phyloP scores from a whole-genome alignment of 106 monocot genomes.

The Iris macrosiphon region DNA sequence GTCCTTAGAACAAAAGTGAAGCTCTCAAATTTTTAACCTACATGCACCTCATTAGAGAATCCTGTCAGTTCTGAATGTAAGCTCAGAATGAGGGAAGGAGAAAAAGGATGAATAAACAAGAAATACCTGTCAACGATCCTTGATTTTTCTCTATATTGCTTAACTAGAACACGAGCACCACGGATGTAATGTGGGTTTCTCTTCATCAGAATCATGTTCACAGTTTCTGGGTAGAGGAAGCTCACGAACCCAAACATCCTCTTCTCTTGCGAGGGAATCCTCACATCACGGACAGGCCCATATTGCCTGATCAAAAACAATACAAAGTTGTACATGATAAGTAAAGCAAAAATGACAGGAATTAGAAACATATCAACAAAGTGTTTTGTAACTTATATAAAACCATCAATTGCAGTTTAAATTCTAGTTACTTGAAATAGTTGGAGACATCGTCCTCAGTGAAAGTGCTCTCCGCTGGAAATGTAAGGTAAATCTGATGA shows the following conservation, averaged over 20 bases:
- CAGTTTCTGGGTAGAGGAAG: slow-evolving; percentile 66
- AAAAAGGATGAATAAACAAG: not conserved
- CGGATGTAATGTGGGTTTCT: slow-evolving; percentile 70
- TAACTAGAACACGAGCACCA: slow-evolving; percentile 71
- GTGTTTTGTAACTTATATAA: not conserved
- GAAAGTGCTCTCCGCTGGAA: slow-evolving; percentile 80
- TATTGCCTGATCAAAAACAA: slow-evolving; percentile 35
- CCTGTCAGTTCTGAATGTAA: too few relatives aligned
- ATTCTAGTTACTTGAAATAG: slow-evolving; percentile 61
- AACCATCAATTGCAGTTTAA: too few relatives aligned
- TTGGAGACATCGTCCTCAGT: slow-evolving; percentile 69
- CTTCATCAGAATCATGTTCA: slow-evolving; percentile 43
- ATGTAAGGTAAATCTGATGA: slow-evolving; percentile 90
- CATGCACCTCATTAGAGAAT: too few relatives aligned
- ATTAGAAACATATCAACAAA: not conserved
- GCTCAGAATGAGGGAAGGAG: not conserved
- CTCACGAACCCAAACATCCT: slow-evolving; percentile 97
- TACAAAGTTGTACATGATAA: not conserved
- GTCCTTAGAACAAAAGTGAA: too few relatives aligned
- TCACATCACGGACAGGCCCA: slow-evolving; percentile 75
- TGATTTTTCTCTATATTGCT: slow-evolving; percentile 74
- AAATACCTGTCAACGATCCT: slow-evolving; percentile 44
- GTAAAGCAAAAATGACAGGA: not conserved
- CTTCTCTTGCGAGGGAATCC: slow-evolving; percentile 76
- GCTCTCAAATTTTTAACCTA: too few relatives aligned